Base-by-base conservation (phyloP, 768 basidiomycete genomes). In the Stropharia rugosoannulata region DNA sequence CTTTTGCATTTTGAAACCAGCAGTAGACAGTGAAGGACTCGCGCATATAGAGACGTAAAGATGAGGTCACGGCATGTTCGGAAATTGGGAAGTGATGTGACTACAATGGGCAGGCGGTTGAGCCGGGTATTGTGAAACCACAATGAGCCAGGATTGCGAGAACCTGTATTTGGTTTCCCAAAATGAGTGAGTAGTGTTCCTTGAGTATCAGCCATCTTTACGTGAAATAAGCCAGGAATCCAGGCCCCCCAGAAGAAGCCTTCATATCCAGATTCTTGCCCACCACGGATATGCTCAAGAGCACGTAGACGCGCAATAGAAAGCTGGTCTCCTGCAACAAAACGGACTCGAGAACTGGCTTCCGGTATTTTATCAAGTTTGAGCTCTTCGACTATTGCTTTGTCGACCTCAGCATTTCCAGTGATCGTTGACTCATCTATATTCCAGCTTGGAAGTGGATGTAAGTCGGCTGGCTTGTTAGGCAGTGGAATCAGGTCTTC, bases 141-240 rank as follows among this genome's bases (percentile, higher is more conserved):
- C 22, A 22, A 4, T 2, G 22, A 22, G 4, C 22, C 22, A 22
- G 22, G 22, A 4, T 22, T 22, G 22, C 22, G 22, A 2, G 22
- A 22, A 2, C 22, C 22, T 22, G 22, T 22, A 22, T 22, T 40
- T 0, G 69, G 62, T 15, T 64, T 62, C 2, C 74, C 76, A 41
- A 55, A 75, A 57, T 75, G 73, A 0, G 62, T 69, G 7, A 66
- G 51, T 5, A 78, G 40, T 4, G 66, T 38, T 0, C 72, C 72
- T 37, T 63, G 65, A 4, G 61, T 55, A 29, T 70, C 69, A 2
- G 71, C 66, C 27, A 75, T 73, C 54, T 75, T 71, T 9, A 48
- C 64, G 54, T 77, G 76, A 59, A 76, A 76, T 0, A 76, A 62
- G 0, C 75, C 75, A 0, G 70, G 69, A 13, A 68, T 59, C 60